Conservation (phyloP, 108 stramenopile genomes). For the Licmophora abbreviata region DNA sequence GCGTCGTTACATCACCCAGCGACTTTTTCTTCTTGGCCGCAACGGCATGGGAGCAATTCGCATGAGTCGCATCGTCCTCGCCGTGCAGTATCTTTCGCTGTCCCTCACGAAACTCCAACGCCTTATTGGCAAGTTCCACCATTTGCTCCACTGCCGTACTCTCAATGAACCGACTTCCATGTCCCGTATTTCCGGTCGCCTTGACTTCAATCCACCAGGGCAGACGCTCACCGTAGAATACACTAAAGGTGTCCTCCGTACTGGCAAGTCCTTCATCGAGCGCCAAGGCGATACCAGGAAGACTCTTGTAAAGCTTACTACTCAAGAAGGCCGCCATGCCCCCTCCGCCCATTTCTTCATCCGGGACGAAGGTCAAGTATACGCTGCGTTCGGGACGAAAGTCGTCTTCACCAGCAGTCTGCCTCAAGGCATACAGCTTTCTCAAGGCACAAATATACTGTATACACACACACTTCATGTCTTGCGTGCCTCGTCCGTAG, state of each 20-base stretch:
- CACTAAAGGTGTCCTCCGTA: constrained; percentile 68
- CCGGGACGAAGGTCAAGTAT: constrained; percentile 66
- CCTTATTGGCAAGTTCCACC: constrained; percentile 73
- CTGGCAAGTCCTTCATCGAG: constrained; percentile 85
- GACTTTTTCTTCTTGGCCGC: constrained; percentile 53
- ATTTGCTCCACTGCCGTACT: constrained; percentile 91
- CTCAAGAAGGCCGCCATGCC: constrained; percentile 85
- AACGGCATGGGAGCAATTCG: constrained; percentile 71
- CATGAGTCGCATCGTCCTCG: constrained; percentile 27
- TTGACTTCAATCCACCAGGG: constrained; percentile 88
- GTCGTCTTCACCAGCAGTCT: too few species aligned
- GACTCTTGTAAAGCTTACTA: constrained; percentile 33
- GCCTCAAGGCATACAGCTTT: constrained; percentile 15
- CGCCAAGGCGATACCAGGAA: constrained; percentile 63
- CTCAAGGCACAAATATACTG: constrained; percentile 90
- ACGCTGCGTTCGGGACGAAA: constrained; percentile 49
- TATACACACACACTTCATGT: constrained; percentile 95
- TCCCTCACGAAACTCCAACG: constrained; percentile 76
- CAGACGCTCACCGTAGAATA: constrained; percentile 94
- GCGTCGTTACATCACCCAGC: constrained; percentile 91
- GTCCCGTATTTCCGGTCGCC: constrained; percentile 88
- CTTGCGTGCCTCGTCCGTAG: constrained; percentile 92
- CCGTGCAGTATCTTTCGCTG: constrained; percentile 76
- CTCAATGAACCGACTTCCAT: constrained; percentile 93
- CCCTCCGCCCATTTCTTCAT: constrained; percentile 76